Evolutionary conservation across 2,329 filamentous ascomycete species (phyloP).

Genomic region (Polytolypa hystricis): DNA sequence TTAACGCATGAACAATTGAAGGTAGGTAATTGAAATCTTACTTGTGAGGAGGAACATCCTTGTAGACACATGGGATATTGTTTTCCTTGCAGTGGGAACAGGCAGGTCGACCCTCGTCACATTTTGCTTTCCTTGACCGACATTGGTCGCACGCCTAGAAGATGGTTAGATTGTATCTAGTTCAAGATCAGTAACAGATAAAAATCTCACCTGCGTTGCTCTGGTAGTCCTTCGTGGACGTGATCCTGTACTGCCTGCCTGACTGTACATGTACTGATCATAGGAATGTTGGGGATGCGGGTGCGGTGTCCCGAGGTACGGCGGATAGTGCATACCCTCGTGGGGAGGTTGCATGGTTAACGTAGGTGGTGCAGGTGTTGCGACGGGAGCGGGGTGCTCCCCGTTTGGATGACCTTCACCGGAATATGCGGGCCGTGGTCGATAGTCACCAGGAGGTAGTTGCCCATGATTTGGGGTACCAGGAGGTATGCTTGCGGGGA

Average conservation of each 20-base stretch:
- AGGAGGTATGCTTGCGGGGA: slow-evolving; percentile 16
- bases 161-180: slow-evolving; percentile 5
- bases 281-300: slow-evolving; percentile 19
- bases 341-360: slow-evolving; percentile 22
- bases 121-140: slow-evolving; percentile 78
- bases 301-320: slow-evolving; percentile 10
- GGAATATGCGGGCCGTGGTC: slow-evolving; percentile 22
- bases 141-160: slow-evolving; percentile 79
- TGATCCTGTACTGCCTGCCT: slow-evolving; percentile 12
- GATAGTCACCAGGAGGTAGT: slow-evolving; percentile 24
- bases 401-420: slow-evolving; percentile 21
- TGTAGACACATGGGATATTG: slow-evolving; percentile 70
- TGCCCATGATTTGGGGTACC: slow-evolving; percentile 15
- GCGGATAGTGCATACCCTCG: slow-evolving; percentile 13
- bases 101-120: slow-evolving; percentile 73
- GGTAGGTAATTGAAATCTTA: slow-evolving; percentile 38
- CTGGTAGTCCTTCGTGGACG: slow-evolving; percentile 30
- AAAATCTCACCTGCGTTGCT: slow-evolving; percentile 27
- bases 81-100: slow-evolving; percentile 83
- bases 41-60: slow-evolving; percentile 86
- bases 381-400: no score
- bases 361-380: slow-evolving; percentile 16
- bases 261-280: slow-evolving; percentile 20
- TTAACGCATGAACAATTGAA: no score
- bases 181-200: background rate